Percentiles rank a stretch among this genome's conserved stretches.
These are phyloP conservation scores for Thelonectria discophora DNA, from an alignment of 2,329 filamentous ascomycete species.

Conservation along the genomic window DNA sequence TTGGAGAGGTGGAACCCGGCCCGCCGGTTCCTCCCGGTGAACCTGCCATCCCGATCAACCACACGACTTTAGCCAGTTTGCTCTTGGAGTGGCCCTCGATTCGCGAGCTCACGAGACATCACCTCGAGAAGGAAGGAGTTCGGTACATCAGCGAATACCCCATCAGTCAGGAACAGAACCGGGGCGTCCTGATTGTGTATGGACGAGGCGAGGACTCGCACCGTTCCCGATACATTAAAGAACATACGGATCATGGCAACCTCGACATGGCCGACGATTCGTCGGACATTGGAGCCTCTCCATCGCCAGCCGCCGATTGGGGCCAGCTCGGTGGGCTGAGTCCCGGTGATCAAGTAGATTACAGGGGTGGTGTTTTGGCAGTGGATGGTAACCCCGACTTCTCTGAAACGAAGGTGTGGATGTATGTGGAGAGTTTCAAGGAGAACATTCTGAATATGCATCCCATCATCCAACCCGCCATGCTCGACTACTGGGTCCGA, in stretches of 20 bases:
- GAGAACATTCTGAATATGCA: slow-evolving; percentile 72
- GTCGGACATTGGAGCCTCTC: slow-evolving; percentile 60
- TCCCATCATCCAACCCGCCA: slow-evolving; percentile 65
- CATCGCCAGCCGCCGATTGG: slow-evolving; percentile 65
- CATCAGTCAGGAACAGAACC: slow-evolving; percentile 76
- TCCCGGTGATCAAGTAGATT: slow-evolving; percentile 53
- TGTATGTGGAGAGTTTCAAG: slow-evolving; percentile 66
- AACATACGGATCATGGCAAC: slow-evolving; percentile 50
- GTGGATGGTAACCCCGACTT: slow-evolving; percentile 65
- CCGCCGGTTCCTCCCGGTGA: slow-evolving; percentile 65
- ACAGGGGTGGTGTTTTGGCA: slow-evolving; percentile 49
- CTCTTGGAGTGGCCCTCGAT: slow-evolving; percentile 79
- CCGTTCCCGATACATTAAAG: slow-evolving; percentile 59
- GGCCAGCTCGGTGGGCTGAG: slow-evolving; percentile 65
- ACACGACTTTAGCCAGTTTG: slow-evolving; percentile 89
- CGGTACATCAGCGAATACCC: slow-evolving; percentile 75
- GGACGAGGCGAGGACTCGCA: slow-evolving; percentile 81
- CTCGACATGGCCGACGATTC: slow-evolving; percentile 58
- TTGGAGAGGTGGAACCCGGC: slow-evolving; percentile 59
- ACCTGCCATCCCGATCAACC: slow-evolving; percentile 81
- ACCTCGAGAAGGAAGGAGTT: slow-evolving; percentile 59
- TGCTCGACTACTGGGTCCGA: slow-evolving; percentile 62
- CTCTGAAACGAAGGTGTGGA: slow-evolving; percentile 58
- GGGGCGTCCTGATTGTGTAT: slow-evolving; percentile 78
- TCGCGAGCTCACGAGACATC: slow-evolving; percentile 65